Conservation (phyloP, 1,284 basidiomycete species). For the Tranzscheliella williamsii region DNA sequence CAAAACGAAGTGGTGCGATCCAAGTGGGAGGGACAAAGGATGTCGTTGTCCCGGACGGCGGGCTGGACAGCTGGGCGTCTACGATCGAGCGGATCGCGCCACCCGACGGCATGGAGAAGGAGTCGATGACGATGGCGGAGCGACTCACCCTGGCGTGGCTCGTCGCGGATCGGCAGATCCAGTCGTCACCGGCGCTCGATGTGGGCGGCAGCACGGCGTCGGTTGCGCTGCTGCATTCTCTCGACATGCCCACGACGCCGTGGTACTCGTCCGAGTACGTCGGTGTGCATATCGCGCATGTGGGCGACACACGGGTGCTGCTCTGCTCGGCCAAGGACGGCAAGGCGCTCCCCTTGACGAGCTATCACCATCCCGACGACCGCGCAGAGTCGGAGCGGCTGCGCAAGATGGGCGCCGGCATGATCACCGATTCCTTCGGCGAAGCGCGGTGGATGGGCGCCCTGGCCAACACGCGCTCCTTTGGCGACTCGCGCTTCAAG, state of each 20-base stretch:
- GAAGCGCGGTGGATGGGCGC: slow-evolving; percentile 96
- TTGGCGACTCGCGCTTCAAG: slow-evolving; percentile 90
- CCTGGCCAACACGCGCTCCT: slow-evolving; percentile 87
- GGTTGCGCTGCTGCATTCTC: slow-evolving; percentile 81
- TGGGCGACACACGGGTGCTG: slow-evolving; percentile 79
- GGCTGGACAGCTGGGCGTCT: neutral
- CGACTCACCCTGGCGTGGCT: slow-evolving; percentile 57
- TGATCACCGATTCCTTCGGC: slow-evolving; percentile 93
- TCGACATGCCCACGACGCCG: slow-evolving; percentile 69
- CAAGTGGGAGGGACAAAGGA: slow-evolving; percentile 19
- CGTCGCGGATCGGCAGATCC: slow-evolving; percentile 53
- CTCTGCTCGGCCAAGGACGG: slow-evolving; percentile 77
- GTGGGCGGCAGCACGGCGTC: slow-evolving; percentile 82
- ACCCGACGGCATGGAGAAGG: slow-evolving; percentile 35
- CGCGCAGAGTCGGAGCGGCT: slow-evolving; percentile 81
- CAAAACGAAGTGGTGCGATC: slow-evolving; percentile 16
- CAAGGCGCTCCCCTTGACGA: slow-evolving; percentile 70
- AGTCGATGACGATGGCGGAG: slow-evolving; percentile 51
- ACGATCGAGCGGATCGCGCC: slow-evolving; percentile 38
- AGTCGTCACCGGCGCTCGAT: slow-evolving; percentile 37
- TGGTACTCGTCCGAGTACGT: slow-evolving; percentile 60
- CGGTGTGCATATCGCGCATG: slow-evolving; percentile 78
- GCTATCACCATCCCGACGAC: slow-evolving; percentile 82
- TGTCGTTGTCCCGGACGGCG: slow-evolving; percentile 2
- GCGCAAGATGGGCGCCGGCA: slow-evolving; percentile 80